A percentile compares a stretch with the other conserved stretches of the same genome.
phyloP scores from a whole-genome alignment of 805 yeast species.

The Pichia nakasei region DNA sequence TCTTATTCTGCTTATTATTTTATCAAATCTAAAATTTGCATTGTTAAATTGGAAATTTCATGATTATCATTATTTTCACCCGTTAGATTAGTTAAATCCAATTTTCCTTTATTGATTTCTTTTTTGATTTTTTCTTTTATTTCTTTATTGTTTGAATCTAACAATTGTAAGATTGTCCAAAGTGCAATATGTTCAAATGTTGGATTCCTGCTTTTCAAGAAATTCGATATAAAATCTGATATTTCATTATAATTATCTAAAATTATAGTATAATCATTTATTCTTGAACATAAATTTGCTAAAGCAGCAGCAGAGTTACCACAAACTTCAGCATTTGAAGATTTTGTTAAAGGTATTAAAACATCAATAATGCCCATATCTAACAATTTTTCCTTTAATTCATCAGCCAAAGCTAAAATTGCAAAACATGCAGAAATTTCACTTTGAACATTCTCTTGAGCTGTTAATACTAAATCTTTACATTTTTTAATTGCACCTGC shows the following conservation, averaged over 20 bases:
- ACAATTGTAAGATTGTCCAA: slow-evolving; percentile 90
- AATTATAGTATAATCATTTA: slow-evolving; percentile 72
- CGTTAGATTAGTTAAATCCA: slow-evolving; percentile 26
- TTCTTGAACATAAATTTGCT: slow-evolving; percentile 90
- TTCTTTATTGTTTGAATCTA: slow-evolving; percentile 74
- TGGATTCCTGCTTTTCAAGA: slow-evolving; percentile 74
- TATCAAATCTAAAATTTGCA: slow-evolving; percentile 29
- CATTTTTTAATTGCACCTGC: slow-evolving; percentile 95
- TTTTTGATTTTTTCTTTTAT: slow-evolving; percentile 32
- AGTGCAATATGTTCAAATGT: slow-evolving; percentile 97
- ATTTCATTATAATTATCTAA: slow-evolving; percentile 86
- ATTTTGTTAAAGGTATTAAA: slow-evolving; percentile 81
- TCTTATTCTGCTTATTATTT: too few relatives aligned
- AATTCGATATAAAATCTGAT: slow-evolving; percentile 70
- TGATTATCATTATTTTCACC: slow-evolving; percentile 30
- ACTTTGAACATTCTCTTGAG: slow-evolving; percentile 89
- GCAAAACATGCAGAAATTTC: slow-evolving; percentile 98
- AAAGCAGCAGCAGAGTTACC: slow-evolving; percentile 98
- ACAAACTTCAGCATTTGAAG: slow-evolving; percentile 87
- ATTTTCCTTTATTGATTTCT: slow-evolving; percentile 26
- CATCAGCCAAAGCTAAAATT: slow-evolving; percentile 92
- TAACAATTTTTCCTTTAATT: slow-evolving; percentile 74
- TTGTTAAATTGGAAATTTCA: slow-evolving; percentile 29
- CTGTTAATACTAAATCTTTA: slow-evolving; percentile 71
- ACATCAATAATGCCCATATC: slow-evolving; percentile 81